These are phyloP conservation scores for Platismatia glauca DNA, from an alignment of 495 filamentous ascomycete species.

Conservation along the genomic window DNA sequence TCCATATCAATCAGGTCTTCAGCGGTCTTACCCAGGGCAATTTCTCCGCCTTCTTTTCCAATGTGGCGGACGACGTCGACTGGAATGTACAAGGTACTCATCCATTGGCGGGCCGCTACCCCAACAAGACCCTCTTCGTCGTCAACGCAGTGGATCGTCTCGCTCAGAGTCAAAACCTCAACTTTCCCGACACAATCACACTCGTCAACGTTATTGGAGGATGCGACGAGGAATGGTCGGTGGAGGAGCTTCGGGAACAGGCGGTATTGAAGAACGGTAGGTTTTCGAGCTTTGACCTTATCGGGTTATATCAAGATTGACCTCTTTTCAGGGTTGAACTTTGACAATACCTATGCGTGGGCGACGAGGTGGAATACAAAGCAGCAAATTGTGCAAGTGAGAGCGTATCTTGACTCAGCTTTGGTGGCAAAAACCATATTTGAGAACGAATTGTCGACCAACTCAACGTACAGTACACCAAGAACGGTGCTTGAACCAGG, in stretches of 20 bases:
- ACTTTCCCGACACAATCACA: background rate
- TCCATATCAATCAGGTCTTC: slow-evolving; percentile 7
- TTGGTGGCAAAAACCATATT: background rate
- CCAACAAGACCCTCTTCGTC: slow-evolving; percentile 8
- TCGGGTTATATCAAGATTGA: background rate
- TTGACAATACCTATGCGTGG: slow-evolving; percentile 4
- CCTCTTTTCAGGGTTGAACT: background rate
- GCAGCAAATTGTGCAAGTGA: background rate
- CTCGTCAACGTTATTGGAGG: slow-evolving; percentile 5
- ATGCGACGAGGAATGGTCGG: slow-evolving; percentile 5
- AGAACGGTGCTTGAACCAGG: slow-evolving; percentile 1
- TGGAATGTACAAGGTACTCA: slow-evolving; percentile 7
- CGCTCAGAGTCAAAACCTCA: background rate
- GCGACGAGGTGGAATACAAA: slow-evolving; percentile 3
- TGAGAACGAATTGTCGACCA: background rate
- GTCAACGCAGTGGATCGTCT: background rate
- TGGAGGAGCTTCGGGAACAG: background rate
- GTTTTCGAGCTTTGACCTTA: background rate
- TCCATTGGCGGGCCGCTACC: slow-evolving; percentile 2
- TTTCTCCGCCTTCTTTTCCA: background rate
- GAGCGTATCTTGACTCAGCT: slow-evolving; percentile 4
- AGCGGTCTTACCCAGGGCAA: background rate
- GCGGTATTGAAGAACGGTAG: slow-evolving; percentile 4
- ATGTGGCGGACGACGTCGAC: background rate
- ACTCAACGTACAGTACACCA: background rate